Conservation (phyloP, 2,329 filamentous ascomycete species). For the Fusarium abutilonis region DNA sequence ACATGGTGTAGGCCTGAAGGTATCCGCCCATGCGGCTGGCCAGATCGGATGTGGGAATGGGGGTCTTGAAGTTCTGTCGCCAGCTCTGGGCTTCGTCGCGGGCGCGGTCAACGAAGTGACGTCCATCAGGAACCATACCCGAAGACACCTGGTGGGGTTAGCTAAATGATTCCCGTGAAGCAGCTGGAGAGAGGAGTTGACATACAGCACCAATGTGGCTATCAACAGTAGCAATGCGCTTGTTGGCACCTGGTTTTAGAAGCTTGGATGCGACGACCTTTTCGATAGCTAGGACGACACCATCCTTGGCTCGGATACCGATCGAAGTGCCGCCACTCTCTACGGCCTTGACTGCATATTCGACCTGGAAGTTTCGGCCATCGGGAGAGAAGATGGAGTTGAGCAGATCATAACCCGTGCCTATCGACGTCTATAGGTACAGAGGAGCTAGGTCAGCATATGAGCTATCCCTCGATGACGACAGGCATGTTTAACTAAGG, state of each 20-base stretch:
- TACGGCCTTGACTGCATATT: constrained; percentile 98
- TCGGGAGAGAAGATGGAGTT: constrained; percentile 99
- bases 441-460: constrained; percentile 39
- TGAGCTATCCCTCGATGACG: constrained; percentile 42
- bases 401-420: constrained; percentile 98
- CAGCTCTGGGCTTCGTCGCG: constrained; percentile 92
- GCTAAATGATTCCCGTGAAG: neutral
- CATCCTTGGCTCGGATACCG: constrained; percentile 96
- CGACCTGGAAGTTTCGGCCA: constrained; percentile 98
- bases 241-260: constrained; percentile 93
- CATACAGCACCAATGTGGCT: constrained; percentile 91
- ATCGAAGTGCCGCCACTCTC: constrained; percentile 97
- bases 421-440: constrained; percentile 89
- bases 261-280: constrained; percentile 97
- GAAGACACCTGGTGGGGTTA: constrained; percentile 74
- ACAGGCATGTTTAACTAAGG: constrained; percentile 23
- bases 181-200: constrained; percentile 28
- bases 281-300: constrained; percentile 94
- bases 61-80: constrained; percentile 93
- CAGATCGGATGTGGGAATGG: constrained; percentile 87
- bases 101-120: constrained; percentile 93
- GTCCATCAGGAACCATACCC: constrained; percentile 92
- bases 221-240: constrained; percentile 95
- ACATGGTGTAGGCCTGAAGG: constrained; percentile 96
- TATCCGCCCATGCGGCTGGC: constrained; percentile 95